These are phyloP conservation scores for Bothriochloa decipiens DNA, from an alignment of 176 grass and related monocot species.

Conservation along the genomic window DNA sequence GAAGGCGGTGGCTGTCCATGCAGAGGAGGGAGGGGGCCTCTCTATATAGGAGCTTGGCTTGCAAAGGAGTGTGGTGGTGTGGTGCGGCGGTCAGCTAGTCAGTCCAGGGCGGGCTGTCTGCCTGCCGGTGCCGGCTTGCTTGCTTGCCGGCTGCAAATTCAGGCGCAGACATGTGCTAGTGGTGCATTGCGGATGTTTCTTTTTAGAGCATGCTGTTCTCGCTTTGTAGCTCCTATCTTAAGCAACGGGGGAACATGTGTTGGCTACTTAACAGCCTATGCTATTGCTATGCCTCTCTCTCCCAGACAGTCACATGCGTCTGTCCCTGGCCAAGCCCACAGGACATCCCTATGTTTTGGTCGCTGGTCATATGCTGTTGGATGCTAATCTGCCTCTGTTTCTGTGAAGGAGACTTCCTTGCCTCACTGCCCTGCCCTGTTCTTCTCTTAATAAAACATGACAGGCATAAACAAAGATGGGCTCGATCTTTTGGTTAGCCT, in stretches of 20 bases:
- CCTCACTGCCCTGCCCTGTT: not conserved
- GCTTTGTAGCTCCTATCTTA: constrained; percentile 19
- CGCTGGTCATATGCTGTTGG: constrained; percentile 36
- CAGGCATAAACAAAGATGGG: constrained; percentile 4
- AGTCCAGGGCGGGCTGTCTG: constrained; percentile 26
- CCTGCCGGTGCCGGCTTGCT: constrained; percentile 13
- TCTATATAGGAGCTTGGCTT: constrained; percentile 19
- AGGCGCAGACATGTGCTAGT: constrained; percentile 48
- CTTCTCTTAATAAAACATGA: not conserved
- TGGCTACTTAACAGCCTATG: not conserved
- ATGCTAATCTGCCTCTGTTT: not conserved
- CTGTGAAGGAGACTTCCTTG: not conserved
- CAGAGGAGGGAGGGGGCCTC: constrained; percentile 15
- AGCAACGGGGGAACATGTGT: constrained; percentile 34
- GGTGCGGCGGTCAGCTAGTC: constrained; percentile 65
- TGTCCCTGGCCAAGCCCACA: constrained; percentile 48
- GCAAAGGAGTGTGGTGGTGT: not conserved
- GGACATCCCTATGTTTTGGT: not conserved
- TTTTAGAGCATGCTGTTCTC: constrained; percentile 34
- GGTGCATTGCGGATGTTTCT: constrained; percentile 40
- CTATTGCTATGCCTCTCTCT: not conserved
- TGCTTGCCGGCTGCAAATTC: constrained; percentile 42
- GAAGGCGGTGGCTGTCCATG: constrained; percentile 55
- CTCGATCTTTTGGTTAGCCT: constrained; percentile 33
- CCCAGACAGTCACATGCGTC: constrained; percentile 18